Evolutionary conservation across 2,329 filamentous ascomycete genomes (phyloP).

Genomic region (Ilyonectria destructans): DNA sequence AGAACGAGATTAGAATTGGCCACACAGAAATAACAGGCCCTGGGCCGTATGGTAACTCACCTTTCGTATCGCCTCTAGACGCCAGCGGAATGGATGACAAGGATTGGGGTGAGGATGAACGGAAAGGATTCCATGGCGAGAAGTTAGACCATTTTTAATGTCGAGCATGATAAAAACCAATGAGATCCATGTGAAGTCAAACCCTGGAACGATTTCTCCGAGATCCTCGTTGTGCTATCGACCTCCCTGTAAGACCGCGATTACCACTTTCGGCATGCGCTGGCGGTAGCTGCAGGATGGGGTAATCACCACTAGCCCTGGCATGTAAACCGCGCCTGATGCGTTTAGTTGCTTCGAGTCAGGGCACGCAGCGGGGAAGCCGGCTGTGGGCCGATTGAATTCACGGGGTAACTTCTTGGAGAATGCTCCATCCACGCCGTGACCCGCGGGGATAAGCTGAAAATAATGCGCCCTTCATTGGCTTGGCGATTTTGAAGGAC

Average conservation of each 20-base stretch:
- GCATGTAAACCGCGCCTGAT: background rate
- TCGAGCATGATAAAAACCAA: background rate
- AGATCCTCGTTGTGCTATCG: background rate
- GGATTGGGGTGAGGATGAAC: background rate
- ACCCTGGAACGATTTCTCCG: background rate
- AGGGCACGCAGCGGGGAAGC: no score
- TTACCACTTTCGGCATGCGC: background rate
- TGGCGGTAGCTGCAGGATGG: background rate
- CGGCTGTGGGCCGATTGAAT: no score
- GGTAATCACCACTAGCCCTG: background rate
- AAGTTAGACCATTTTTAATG: background rate
- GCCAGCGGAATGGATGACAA: background rate
- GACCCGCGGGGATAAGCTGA: no score
- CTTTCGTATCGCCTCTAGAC: no score
- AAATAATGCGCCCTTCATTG: no score
- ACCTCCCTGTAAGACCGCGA: background rate
- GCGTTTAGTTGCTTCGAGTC: no score
- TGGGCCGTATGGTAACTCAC: no score
- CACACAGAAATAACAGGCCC: no score
- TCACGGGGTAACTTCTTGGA: no score
- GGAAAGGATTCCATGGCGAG: background rate
- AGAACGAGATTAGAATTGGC: no score
- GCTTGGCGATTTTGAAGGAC: no score
- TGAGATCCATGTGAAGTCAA: background rate
- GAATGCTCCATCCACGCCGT: no score